These are phyloP conservation scores for Amphichorda felina DNA, from an alignment of 2,329 filamentous ascomycete genomes.

Conservation along the genomic window DNA sequence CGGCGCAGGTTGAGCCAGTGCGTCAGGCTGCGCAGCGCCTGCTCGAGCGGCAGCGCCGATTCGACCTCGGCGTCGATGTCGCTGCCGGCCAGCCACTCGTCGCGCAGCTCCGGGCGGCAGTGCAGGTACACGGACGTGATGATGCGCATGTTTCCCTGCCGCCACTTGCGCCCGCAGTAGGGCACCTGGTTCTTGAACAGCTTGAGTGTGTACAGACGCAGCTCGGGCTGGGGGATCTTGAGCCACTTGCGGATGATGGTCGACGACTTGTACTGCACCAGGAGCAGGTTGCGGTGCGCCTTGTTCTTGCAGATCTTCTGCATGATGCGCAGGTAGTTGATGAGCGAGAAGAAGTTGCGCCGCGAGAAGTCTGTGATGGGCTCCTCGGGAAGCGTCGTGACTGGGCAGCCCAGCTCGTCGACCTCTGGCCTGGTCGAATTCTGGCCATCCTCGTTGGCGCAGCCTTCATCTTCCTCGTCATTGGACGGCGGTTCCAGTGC, in stretches of 20 bases:
- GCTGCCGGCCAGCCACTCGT: constrained; percentile 87
- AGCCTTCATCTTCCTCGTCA: constrained; percentile 14
- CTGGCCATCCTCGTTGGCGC: constrained; percentile 16
- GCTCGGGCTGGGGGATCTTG: constrained; percentile 75
- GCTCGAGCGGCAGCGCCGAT: constrained; percentile 82
- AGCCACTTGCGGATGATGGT: constrained; percentile 86
- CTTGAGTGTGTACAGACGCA: constrained; percentile 91
- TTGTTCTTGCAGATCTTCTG: constrained; percentile 97
- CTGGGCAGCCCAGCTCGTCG: constrained; percentile 79
- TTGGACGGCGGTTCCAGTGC: constrained; percentile 21
- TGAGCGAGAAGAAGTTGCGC: constrained; percentile 88
- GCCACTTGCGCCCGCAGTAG: constrained; percentile 96
- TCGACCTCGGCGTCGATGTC: constrained; percentile 93
- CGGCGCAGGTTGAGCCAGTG: constrained; percentile 86
- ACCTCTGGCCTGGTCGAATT: constrained; percentile 45
- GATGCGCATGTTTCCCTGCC: constrained; percentile 95
- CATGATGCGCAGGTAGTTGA: constrained; percentile 91
- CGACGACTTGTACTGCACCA: constrained; percentile 91
- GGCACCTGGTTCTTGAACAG: constrained; percentile 98
- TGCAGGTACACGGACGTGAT: constrained; percentile 95
- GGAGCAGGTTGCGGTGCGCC: constrained; percentile 82
- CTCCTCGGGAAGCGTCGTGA: constrained; percentile 54
- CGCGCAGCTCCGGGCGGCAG: constrained; percentile 80
- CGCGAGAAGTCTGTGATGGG: constrained; percentile 86
- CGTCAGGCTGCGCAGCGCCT: constrained; percentile 77